These are phyloP conservation scores for Penicillium sp. DNA, from an alignment of 2,329 filamentous ascomycete genomes.

Conservation along the genomic window DNA sequence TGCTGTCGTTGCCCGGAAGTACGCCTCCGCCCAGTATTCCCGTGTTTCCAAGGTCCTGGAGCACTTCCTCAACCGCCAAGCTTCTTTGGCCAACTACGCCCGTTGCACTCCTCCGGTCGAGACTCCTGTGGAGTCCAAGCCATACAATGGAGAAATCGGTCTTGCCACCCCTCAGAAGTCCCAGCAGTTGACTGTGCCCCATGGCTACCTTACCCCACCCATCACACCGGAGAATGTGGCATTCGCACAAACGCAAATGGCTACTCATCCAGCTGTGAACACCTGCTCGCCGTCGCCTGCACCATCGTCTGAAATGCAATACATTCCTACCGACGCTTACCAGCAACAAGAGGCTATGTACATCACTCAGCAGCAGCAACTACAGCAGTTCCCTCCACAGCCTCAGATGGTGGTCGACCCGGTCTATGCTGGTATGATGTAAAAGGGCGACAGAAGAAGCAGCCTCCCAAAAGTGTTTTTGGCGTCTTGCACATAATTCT, in stretches of 20 bases:
- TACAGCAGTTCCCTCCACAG: conserved; percentile 31
- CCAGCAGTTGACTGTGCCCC: conserved; percentile 35
- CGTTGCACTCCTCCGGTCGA: conserved; percentile 44
- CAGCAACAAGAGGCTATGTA: conserved; percentile 35
- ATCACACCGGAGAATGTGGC: conserved; percentile 48
- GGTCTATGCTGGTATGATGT: conserved; percentile 29
- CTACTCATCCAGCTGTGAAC: conserved; percentile 29
- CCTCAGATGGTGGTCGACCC: conserved; percentile 37
- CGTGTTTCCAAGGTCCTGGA: conserved; percentile 65
- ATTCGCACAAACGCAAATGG: conserved; percentile 34
- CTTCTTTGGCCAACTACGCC: conserved; percentile 52
- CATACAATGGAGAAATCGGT: conserved; percentile 43
- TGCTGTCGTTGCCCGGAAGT: conserved; percentile 67
- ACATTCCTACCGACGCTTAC: conserved; percentile 37
- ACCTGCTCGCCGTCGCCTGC: conserved; percentile 41
- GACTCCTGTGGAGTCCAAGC: conserved; percentile 37
- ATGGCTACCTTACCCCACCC: conserved; percentile 50
- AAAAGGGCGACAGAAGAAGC: conserved; percentile 14
- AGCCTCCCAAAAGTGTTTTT: conserved; percentile 15
- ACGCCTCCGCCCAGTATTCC: conserved; percentile 65
- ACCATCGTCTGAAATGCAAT: conserved; percentile 37
- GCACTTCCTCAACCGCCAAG: conserved; percentile 65
- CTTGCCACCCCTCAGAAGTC: conserved; percentile 45
- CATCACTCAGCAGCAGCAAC: conserved; percentile 29
- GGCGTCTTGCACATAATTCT: conserved; percentile 23